Evolutionary conservation across 176 grass and related monocot genomes (phyloP).

Genomic region (Dendrocalamus sinicus): DNA sequence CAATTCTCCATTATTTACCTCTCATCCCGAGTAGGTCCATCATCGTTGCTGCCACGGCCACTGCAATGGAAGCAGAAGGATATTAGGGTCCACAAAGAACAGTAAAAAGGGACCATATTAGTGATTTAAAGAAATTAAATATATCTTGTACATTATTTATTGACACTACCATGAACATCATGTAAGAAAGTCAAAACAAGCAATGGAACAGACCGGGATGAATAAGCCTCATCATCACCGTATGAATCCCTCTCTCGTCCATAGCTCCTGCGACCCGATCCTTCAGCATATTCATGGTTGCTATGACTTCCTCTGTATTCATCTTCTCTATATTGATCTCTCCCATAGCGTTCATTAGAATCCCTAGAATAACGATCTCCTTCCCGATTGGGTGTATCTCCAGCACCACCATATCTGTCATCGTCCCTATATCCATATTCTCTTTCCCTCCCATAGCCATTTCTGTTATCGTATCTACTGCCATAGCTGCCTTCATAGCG

Average conservation of each 20-base stretch:
- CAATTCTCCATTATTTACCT: constrained; percentile 57
- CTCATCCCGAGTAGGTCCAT: constrained; percentile 66
- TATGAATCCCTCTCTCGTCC: constrained; percentile 64
- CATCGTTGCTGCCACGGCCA: constrained; percentile 66
- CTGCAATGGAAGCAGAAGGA: constrained; percentile 46
- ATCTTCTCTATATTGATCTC: constrained; percentile 71
- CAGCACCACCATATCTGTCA: constrained; percentile 70
- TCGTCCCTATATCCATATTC: constrained; percentile 81
- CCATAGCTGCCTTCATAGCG: constrained; percentile 61
- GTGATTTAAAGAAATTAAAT: constrained; percentile 21
- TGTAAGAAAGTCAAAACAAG: constrained; percentile 17
- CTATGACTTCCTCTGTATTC: constrained; percentile 68
- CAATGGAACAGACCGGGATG: constrained; percentile 58
- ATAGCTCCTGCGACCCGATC: constrained; percentile 71
- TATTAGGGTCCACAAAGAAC: constrained; percentile 31
- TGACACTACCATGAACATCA: background rate
- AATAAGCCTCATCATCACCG: constrained; percentile 84
- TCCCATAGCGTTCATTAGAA: constrained; percentile 73
- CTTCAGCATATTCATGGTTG: constrained; percentile 76
- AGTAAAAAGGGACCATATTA: background rate
- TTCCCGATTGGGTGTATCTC: constrained; percentile 73
- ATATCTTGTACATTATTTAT: constrained; percentile 3
- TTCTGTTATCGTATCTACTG: constrained; percentile 72
- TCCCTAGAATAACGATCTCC: constrained; percentile 80
- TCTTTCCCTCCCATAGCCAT: constrained; percentile 84